Conservation (phyloP, 2,329 filamentous ascomycete genomes). For the Thelonectria olida region DNA sequence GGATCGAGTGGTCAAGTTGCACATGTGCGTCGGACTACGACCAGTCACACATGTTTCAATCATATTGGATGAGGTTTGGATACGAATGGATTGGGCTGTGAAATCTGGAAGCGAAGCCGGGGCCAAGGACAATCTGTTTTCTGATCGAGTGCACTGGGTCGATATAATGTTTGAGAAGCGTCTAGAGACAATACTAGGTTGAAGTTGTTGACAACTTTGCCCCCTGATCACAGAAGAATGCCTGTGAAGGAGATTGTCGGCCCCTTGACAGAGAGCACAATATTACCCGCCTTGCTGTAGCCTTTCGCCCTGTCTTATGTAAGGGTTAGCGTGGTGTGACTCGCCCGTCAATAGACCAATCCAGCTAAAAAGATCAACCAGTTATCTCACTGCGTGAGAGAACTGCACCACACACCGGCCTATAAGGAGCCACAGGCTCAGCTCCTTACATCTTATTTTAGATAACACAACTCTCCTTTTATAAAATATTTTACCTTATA, state of each 20-base stretch:
- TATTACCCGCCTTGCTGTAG: conserved; percentile 7
- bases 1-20: background rate
- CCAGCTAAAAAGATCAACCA: too few species aligned
- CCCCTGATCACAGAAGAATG: conserved; percentile 19
- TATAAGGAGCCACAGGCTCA: too few species aligned
- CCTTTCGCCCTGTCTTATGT: conserved; percentile 8
- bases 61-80: conserved; percentile 27
- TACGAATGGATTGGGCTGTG: conserved; percentile 14
- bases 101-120: background rate
- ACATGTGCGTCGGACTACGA: conserved; percentile 10
- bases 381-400: too few species aligned
- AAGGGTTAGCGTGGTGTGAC: background rate
- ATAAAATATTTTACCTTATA: conserved; percentile 18
- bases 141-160: conserved; percentile 19
- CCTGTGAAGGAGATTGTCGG: conserved; percentile 11
- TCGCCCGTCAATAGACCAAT: too few species aligned
- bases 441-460: too few species aligned
- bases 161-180: conserved; percentile 24
- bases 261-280: conserved; percentile 13
- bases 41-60: conserved; percentile 8
- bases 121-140: background rate
- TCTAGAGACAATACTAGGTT: conserved; percentile 27
- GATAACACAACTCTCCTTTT: too few species aligned
- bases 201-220: conserved; percentile 6
- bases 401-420: too few species aligned